Evolutionary conservation across 495 filamentous ascomycete genomes (phyloP), one percentile per base, ranked within the genome.

Genomic region (Penicillium nucicola): DNA sequence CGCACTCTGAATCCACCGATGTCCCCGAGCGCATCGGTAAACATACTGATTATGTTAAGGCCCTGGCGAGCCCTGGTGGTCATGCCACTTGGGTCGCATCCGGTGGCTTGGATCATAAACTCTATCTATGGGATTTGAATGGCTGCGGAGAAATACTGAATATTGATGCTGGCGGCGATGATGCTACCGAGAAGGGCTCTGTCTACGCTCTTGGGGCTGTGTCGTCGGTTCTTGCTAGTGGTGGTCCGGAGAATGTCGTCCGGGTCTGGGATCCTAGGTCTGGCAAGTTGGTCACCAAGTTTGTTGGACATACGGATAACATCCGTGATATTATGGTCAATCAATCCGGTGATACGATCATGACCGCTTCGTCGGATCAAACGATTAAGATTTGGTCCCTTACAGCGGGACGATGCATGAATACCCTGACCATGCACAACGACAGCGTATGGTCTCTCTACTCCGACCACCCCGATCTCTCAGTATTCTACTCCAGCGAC

Each of bases 331-430:
- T 98, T 50, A 71, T 97, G 44, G 85, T 98, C 58, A 95, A 87
- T 55, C 81, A 92, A 58, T 82, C 87, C 47, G 90, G 89, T 8
- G 90, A 96, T 66, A 92, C 84, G 28, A 87, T 98, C 42, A 83
- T 98, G 81, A 95, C 91, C 0, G 95, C 90, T 3, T 96, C 91
- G 42, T 95, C 93, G 2, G 93, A 98, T 65, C 90, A 93, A 66
- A 97, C 93, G 0, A 85, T 98, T 71, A 98, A 98, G 69, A 82
- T 97, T 18, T 98, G 93, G 93, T 97, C 90, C 41, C 81, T 97
- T 39, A 91, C 89, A 2, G 92, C 90, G 10, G 93, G 92, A 31
- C 80, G 93, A 51, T 97, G 93, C 76, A 89, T 97, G 86, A 88
- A 97, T 69, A 98, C 95, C 4, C 77, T 98, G 45, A 96, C 91